phyloP scores from a whole-genome alignment of 192 early-diverging fungal genomes.

The Funneliformis geosporum region DNA sequence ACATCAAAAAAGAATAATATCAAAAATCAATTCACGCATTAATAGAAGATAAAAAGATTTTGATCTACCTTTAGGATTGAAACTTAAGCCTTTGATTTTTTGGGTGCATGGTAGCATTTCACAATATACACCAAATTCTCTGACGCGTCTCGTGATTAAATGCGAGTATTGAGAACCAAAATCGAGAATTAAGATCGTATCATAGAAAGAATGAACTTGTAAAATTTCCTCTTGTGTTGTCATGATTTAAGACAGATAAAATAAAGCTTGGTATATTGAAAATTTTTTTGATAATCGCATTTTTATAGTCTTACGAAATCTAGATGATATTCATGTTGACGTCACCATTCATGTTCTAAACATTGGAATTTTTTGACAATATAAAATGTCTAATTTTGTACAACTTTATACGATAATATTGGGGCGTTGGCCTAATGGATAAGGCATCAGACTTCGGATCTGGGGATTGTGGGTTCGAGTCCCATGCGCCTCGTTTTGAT shows the following conservation, averaged over 20 bases:
- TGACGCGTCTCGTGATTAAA: conserved; percentile 92
- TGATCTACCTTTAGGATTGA: conserved; percentile 85
- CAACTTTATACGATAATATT: background rate
- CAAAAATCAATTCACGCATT: background rate
- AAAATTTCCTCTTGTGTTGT: conserved; percentile 34
- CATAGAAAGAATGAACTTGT: conserved; percentile 81
- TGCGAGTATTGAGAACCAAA: conserved; percentile 99
- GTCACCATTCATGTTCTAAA: too few species aligned
- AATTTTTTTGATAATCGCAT: too few species aligned
- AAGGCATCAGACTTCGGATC: conserved; percentile 50
- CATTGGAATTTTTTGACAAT: background rate
- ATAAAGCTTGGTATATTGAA: too few species aligned
- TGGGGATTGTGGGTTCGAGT: conserved; percentile 50
- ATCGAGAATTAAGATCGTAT: conserved; percentile 98
- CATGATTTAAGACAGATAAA: background rate
- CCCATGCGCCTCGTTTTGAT: conserved; percentile 38
- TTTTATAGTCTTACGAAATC: too few species aligned
- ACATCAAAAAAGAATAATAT: background rate
- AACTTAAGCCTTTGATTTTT: conserved; percentile 89
- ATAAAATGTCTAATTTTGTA: background rate
- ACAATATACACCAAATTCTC: conserved; percentile 98
- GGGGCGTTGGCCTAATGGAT: conserved; percentile 46
- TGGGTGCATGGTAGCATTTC: conserved; percentile 97
- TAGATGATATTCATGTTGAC: too few species aligned
- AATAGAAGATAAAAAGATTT: background rate